Base-by-base conservation (phyloP, 768 basidiomycete species). In the Crassisporium funariophilum region DNA sequence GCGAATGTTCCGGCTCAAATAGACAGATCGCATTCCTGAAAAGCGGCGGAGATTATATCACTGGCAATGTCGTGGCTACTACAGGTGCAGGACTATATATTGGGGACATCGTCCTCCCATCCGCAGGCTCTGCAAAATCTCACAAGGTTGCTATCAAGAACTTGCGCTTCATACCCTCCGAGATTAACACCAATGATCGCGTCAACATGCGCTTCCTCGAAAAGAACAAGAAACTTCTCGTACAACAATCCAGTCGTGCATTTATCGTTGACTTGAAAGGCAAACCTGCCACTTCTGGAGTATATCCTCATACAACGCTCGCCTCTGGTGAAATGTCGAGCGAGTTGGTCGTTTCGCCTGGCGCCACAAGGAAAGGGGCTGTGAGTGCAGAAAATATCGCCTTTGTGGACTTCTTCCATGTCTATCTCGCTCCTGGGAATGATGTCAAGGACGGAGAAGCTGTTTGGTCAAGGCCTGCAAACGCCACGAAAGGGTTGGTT, bases 401-500 rank as follows among this genome's bases (percentile, higher is more conserved):
- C 0, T 85, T 89, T 50, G 78, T 86, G 10, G 86, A 88, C 53
- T 80, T 82, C 58, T 80, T 75, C 66, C 77, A 89, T 54, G 78
- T 89, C 0, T 86, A 86, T 60, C 61, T 81, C 47, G 77, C 72
- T 0, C 69, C 77, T 11, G 74, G 74, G 1, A 56, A 65, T 16
- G 52, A 67, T 5, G 56, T 77, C 13, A 65, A 72, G 34, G 56
- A 73, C 13, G 69, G 62, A 4, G 71, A 74, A 33, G 63, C 71
- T 1, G 66, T 88, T 11, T 88, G 84, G 85, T 83, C 84, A 37
- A 84, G 80, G 55, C 86, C 86, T 8, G 82, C 73, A 0, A 84
- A 84, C 56, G 78, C 85, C 2, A 83, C 85, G 2, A 70, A 71
- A 21, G 81, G 80, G 2, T 59, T 88, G 46, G 75, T 75, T 3